Evolutionary conservation across 1,284 basidiomycete species (phyloP).

Genomic region (Hymenochaete sp.): DNA sequence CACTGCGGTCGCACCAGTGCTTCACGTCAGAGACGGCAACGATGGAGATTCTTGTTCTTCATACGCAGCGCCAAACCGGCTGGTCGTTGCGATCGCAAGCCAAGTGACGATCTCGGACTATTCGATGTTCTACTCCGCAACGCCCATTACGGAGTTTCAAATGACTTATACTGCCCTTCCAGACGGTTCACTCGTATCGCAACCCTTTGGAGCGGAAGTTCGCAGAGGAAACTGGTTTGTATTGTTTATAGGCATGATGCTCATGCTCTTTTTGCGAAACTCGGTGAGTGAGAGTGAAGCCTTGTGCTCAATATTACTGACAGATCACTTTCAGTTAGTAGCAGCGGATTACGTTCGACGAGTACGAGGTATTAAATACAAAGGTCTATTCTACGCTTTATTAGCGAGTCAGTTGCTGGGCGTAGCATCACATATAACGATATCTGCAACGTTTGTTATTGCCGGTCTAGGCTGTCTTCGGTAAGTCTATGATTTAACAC

Average conservation of each 20-base stretch:
- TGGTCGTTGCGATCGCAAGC: conserved; percentile 44
- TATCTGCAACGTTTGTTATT: conserved; percentile 38
- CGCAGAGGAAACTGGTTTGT: conserved; percentile 36
- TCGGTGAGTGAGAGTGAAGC: too few relatives aligned
- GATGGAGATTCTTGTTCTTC: conserved; percentile 9
- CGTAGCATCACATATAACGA: conserved; percentile 35
- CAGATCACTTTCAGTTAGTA: too few relatives aligned
- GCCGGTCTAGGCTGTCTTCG: conserved; percentile 29
- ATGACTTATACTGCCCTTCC: conserved; percentile 40
- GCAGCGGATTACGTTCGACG: conserved; percentile 44
- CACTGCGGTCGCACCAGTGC: too few relatives aligned
- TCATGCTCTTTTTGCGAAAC: conserved; percentile 47
- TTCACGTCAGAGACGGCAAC: conserved; percentile 6
- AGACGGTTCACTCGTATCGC: conserved; percentile 53
- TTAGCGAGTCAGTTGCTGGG: conserved; percentile 49
- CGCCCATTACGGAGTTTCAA: conserved; percentile 36
- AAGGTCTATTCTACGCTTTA: conserved; percentile 46
- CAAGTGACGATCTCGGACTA: conserved; percentile 43
- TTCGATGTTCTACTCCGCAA: conserved; percentile 33
- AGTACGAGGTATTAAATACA: conserved; percentile 52
- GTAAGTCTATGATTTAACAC: conserved; percentile 26
- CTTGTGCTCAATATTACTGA: too few relatives aligned
- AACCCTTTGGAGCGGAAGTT: conserved; percentile 38
- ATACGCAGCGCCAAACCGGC: conserved; percentile 28
- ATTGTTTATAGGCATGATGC: conserved; percentile 40